These are phyloP conservation scores for Metarhizium robertsii DNA, from an alignment of 2,329 filamentous ascomycete genomes.

Conservation along the genomic window DNA sequence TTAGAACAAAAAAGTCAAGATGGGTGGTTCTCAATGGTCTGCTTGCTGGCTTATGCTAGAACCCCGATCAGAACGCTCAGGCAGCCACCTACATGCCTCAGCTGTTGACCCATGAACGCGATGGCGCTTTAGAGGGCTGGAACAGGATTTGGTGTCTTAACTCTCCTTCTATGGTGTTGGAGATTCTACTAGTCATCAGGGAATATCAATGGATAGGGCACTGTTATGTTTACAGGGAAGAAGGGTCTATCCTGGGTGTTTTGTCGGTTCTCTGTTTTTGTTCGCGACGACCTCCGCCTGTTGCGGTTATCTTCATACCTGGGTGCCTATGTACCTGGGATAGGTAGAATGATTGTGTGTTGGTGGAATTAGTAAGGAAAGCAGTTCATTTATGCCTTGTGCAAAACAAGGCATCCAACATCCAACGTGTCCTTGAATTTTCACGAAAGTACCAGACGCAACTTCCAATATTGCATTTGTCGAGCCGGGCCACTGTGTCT, in stretches of 20 bases:
- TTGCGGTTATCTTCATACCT: neutral
- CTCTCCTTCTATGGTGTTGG: slow-evolving; percentile 5
- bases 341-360: no score
- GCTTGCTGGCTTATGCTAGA: neutral
- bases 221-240: slow-evolving; percentile 12
- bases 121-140: slow-evolving; percentile 2
- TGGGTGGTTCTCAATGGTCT: neutral
- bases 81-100: neutral
- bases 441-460: no score
- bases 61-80: neutral
- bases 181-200: slow-evolving; percentile 22
- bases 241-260: slow-evolving; percentile 16
- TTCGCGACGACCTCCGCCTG: slow-evolving; percentile 12
- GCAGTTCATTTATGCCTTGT: neutral
- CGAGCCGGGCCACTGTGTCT: neutral
- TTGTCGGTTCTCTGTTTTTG: slow-evolving; percentile 13
- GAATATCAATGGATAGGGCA: slow-evolving; percentile 17
- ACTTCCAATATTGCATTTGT: no score
- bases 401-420: no score
- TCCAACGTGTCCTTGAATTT: no score
- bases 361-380: no score
- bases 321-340: no score
- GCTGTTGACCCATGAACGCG: slow-evolving; percentile 1
- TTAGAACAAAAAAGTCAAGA: neutral
- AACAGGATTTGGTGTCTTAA: slow-evolving; percentile 15